Evolutionary conservation across 1,284 basidiomycete species (phyloP).

Genomic region (Apiotrichum gamsii): DNA sequence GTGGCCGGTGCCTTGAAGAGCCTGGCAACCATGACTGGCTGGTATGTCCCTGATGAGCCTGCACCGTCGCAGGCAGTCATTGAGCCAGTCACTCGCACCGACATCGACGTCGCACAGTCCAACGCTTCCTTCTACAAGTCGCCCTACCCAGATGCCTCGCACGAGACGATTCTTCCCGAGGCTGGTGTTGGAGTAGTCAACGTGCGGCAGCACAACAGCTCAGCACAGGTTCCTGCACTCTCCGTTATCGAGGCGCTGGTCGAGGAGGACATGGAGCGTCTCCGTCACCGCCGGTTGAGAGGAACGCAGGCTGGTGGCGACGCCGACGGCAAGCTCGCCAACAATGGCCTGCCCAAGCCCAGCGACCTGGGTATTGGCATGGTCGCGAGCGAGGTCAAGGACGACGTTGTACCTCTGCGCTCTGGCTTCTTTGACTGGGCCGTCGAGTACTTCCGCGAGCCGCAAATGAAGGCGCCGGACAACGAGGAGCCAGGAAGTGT

Average conservation of each 20-base stretch:
- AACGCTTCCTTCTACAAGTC: conserved; percentile 31
- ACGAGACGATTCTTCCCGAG: conserved; percentile 34
- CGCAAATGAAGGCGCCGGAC: conserved; percentile 96
- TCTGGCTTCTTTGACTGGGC: conserved; percentile 94
- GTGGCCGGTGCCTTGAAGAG: conserved; percentile 76
- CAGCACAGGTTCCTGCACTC: conserved; percentile 49
- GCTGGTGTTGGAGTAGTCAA: conserved; percentile 7
- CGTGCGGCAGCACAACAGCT: background rate
- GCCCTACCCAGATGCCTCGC: conserved; percentile 36
- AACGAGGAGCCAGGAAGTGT: conserved; percentile 90
- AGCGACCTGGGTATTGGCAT: conserved; percentile 45
- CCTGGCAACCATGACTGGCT: conserved; percentile 54
- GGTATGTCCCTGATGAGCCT: conserved; percentile 23
- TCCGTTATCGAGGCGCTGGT: conserved; percentile 79
- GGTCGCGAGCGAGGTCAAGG: conserved; percentile 49
- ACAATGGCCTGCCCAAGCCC: conserved; percentile 39
- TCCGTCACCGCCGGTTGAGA: conserved; percentile 60
- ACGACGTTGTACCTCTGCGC: conserved; percentile 69
- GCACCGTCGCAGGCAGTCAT: conserved; percentile 6
- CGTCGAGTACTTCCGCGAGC: conserved; percentile 94
- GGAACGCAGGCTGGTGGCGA: conserved; percentile 43
- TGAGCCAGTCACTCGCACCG: conserved; percentile 13
- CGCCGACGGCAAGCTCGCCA: conserved; percentile 31
- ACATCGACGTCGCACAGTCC: conserved; percentile 12
- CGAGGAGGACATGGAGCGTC: conserved; percentile 82